Base-by-base conservation (phyloP, 352 stramenopile species). In the Phytopythium ostracodes region DNA sequence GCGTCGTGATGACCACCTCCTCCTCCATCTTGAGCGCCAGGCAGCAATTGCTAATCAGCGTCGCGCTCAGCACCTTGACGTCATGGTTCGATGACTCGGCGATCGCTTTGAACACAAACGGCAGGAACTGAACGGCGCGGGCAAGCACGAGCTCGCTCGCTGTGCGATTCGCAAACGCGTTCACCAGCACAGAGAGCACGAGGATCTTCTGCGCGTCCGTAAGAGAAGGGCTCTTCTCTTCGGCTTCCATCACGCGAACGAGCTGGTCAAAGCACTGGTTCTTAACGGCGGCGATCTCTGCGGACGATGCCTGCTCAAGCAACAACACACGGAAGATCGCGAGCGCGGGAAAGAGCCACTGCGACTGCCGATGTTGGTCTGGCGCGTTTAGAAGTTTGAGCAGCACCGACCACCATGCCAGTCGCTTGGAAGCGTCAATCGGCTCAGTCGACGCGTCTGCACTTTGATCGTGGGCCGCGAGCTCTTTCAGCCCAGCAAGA, bases 31-130 rank as follows among this genome's bases (percentile, higher is more conserved):
- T 64, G 50, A 90, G 73, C 20, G 80, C 75, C 44, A 88, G 66
- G 53, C 76, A 90, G 67, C 81, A 89, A 60, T 94, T 94, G 67
- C 78, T 76, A 36, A 94, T 75, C 27, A 92, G 64, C 47, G 75
- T 75, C 33, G 80, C 76, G 25, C 80, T 79, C 20, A 94, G 59
- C 25, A 88, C 66, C 25, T 81, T 73, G 56, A 77, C 57, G 33
- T 89, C 71, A 42, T 77, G 60, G 25, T 68, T 67, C 0, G 65
- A 60, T 24, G 76, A 73, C 40, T 79, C 73, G 2, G 75, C 69
- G 55, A 91, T 82, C 15, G 68, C 66, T 2, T 67, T 59, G 63
- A 91, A 94, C 38, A 88, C 79, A 55, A 92, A 89, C 25, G 84
- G 79, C 17, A 94, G 60, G 56, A 89, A 87, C 18, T 71, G 71